Conservation (phyloP, 495 filamentous ascomycete species). For the Penicilliopsis zonata region DNA sequence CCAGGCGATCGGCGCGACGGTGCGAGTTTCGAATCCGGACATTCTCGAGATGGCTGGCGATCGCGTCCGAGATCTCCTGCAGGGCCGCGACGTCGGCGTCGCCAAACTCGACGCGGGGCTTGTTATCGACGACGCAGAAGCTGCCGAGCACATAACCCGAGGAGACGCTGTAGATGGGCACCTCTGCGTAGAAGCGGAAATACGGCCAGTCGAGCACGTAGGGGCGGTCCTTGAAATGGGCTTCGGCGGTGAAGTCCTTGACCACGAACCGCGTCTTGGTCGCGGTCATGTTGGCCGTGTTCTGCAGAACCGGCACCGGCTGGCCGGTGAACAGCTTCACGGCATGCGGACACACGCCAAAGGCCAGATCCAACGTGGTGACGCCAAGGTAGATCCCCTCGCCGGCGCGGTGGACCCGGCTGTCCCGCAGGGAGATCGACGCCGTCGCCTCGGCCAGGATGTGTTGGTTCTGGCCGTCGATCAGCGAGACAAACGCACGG, state of each 20-base stretch:
- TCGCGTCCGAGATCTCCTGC: constrained; percentile 20
- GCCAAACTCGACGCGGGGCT: constrained; percentile 25
- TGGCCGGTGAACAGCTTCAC: constrained; percentile 21
- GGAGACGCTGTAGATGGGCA: constrained; percentile 46
- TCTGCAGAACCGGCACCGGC: constrained; percentile 9
- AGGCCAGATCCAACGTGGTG: constrained; percentile 25
- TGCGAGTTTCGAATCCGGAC: constrained; percentile 16
- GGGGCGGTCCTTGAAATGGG: constrained; percentile 29
- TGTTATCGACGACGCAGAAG: constrained; percentile 46
- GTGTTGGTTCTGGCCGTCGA: constrained; percentile 44
- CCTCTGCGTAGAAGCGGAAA: constrained; percentile 50
- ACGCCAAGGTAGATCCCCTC: constrained; percentile 34
- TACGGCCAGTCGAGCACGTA: constrained; percentile 30
- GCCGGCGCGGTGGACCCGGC: constrained; percentile 17
- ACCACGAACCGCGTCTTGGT: constrained; percentile 35
- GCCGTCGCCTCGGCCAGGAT: constrained; percentile 52
- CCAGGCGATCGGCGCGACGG: constrained; percentile 15
- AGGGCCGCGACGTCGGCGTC: constrained; percentile 15
- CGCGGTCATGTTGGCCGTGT: constrained; percentile 10
- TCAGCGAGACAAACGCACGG: constrained; percentile 46
- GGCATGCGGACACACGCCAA: constrained; percentile 37
- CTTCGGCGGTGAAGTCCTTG: constrained; percentile 36
- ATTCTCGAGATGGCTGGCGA: constrained; percentile 20
- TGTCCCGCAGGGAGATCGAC: constrained; percentile 32
- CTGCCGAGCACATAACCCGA: constrained; percentile 50